These are phyloP conservation scores for Ogataea methylovora DNA, from an alignment of 805 yeast genomes.

Conservation along the genomic window DNA sequence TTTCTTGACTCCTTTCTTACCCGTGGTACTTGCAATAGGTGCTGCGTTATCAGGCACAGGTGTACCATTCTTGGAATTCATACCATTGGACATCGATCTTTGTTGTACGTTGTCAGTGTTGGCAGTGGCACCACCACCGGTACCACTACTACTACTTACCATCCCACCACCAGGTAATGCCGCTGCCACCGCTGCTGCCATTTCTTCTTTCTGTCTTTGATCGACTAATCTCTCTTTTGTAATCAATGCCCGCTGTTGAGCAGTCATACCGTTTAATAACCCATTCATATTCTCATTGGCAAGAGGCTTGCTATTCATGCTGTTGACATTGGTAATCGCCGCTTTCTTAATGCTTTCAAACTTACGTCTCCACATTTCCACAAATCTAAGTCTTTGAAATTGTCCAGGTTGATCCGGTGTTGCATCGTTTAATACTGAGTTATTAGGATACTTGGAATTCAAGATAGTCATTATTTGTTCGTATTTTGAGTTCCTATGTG, in stretches of 20 bases:
- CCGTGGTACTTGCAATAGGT: slow-evolving; percentile 10
- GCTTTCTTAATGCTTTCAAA: slow-evolving; percentile 46
- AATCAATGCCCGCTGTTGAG: slow-evolving; percentile 20
- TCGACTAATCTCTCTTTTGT: slow-evolving; percentile 20
- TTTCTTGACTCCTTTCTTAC: slow-evolving; percentile 16
- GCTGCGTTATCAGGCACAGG: slow-evolving; percentile 3
- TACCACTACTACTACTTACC: background rate
- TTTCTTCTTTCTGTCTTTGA: slow-evolving; percentile 24
- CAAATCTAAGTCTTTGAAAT: slow-evolving; percentile 79
- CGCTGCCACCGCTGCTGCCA: slow-evolving; percentile 25
- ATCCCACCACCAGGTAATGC: slow-evolving; percentile 3
- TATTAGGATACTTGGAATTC: slow-evolving; percentile 38
- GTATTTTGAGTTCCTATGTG: slow-evolving; percentile 76
- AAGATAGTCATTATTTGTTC: slow-evolving; percentile 82
- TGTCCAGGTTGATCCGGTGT: slow-evolving; percentile 35
- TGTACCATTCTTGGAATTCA: background rate
- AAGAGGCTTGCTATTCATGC: slow-evolving; percentile 8
- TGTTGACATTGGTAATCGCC: no score
- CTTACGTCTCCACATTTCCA: slow-evolving; percentile 77
- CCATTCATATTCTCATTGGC: slow-evolving; percentile 14
- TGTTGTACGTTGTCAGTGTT: slow-evolving; percentile 6
- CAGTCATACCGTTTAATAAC: slow-evolving; percentile 19
- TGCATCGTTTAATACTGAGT: slow-evolving; percentile 24
- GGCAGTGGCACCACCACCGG: slow-evolving; percentile 3
- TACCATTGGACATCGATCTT: background rate